Percentiles rank a stretch among this genome's conserved stretches.
Conservation (phyloP, 1,284 basidiomycete species). For the Microbotryum scabiosae region DNA sequence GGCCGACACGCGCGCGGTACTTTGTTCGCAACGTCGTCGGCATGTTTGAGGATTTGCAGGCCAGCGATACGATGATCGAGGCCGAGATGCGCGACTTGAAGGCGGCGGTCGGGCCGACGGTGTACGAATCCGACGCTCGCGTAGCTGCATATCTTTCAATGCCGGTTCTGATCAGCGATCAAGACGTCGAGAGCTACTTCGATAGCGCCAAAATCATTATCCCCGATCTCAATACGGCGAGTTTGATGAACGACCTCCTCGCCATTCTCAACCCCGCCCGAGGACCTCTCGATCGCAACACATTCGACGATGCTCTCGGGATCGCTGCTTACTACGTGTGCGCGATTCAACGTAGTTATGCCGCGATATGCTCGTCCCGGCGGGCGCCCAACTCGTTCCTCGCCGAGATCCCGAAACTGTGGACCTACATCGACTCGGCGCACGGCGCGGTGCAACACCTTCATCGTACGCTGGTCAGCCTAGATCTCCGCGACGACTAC, state of each 20-base stretch:
- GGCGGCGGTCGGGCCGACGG: constrained; percentile 13
- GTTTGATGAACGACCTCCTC: constrained; percentile 15
- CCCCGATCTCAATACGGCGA: constrained; percentile 18
- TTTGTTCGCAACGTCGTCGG: constrained; percentile 28
- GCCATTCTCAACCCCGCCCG: constrained; percentile 10
- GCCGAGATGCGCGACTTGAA: constrained; percentile 17
- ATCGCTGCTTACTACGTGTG: constrained; percentile 26
- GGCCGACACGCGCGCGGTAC: constrained; percentile 22
- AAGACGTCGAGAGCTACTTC: constrained; percentile 22
- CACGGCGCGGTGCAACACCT: constrained; percentile 19
- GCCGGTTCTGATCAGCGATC: constrained; percentile 17
- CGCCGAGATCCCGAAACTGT: constrained; percentile 7
- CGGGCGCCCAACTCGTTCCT: constrained; percentile 7
- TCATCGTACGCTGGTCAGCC: constrained; percentile 11
- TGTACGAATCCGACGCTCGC: constrained; percentile 29
- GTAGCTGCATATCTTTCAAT: constrained; percentile 21
- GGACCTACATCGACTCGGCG: constrained; percentile 21
- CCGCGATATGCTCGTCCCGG: constrained; percentile 7
- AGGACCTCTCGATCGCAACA: constrained; percentile 9
- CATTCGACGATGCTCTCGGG: constrained; percentile 19
- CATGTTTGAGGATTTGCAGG: constrained; percentile 24
- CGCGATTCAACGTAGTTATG: constrained; percentile 20
- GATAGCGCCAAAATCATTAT: constrained; percentile 23
- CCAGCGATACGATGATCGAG: background rate
- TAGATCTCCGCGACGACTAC: constrained; percentile 9